phyloP scores from a whole-genome alignment of 2,329 filamentous ascomycete genomes.

The Sclerotinia nivalis region DNA sequence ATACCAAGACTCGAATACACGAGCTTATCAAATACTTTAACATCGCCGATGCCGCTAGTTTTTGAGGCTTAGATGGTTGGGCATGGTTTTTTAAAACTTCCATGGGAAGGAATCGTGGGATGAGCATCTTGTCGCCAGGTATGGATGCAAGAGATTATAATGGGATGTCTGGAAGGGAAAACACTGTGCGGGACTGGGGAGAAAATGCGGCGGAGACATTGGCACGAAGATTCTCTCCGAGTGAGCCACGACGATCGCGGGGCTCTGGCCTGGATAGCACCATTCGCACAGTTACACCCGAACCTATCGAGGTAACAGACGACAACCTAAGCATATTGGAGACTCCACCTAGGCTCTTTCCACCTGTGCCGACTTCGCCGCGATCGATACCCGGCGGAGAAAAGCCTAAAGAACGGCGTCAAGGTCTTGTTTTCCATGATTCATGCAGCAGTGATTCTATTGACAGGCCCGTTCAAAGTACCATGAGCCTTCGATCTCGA shows the following conservation, averaged over 20 bases:
- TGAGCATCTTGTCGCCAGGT: constrained; percentile 48
- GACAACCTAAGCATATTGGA: constrained; percentile 28
- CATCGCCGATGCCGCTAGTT: constrained; percentile 13
- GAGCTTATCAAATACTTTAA: constrained; percentile 12
- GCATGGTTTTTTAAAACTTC: constrained; percentile 32
- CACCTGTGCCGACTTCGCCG: constrained; percentile 50
- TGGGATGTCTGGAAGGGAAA: constrained; percentile 39
- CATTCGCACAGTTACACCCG: constrained; percentile 68
- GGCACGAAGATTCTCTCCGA: constrained; percentile 31
- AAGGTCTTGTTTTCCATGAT: constrained; percentile 63
- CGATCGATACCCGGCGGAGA: constrained; percentile 50
- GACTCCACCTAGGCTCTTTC: constrained; percentile 11
- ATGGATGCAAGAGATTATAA: constrained; percentile 50
- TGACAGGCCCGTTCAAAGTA: constrained; percentile 28
- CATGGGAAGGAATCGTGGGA: constrained; percentile 37
- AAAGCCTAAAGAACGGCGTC: constrained; percentile 47
- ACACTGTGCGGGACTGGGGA: constrained; percentile 38
- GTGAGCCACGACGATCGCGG: constrained; percentile 34
- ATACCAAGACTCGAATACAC: constrained; percentile 16
- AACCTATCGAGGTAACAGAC: constrained; percentile 45
- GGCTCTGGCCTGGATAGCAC: constrained; percentile 45
- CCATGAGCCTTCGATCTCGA: constrained; percentile 43
- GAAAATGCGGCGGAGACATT: constrained; percentile 37
- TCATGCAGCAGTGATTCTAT: constrained; percentile 48
- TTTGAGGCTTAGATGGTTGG: constrained; percentile 22